Base-by-base conservation (phyloP, 148 eudicot genomes). In the Heliamphora exappendiculata region DNA sequence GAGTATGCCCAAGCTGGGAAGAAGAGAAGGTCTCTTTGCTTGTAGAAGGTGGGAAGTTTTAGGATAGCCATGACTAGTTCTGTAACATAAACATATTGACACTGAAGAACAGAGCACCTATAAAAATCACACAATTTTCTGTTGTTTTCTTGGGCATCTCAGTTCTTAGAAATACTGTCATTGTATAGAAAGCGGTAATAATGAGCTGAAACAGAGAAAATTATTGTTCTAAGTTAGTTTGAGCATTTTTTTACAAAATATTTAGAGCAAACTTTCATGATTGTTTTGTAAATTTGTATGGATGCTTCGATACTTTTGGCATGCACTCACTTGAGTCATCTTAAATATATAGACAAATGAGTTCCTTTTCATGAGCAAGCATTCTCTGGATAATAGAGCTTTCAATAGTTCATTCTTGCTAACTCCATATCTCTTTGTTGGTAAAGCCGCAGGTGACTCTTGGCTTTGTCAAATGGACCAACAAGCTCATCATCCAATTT, bases 1-100 rank as follows among this genome's bases (percentile, higher is more conserved):
- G 86, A 13, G 70, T 80, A 88, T 37, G 87, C 89, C 91, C 89
- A 88, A 28, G 89, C 82, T 45, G 91, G 91, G 53, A 75, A 88
- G 50, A 88, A 86, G 22, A 78, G 84, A 75, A 85, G 72, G 72
- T 88, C 89, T 74, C 91, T 82, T 67, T 88, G 91, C 74, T 88
- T 88, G 75, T 78, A 88, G 72, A 88, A 85, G 66, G 84, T 86
- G 2, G 91, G 91, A 44, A 86, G 89, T 81, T 81, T 86, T 77
- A 75, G 33, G 31, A 86, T 80, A n/a, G 87, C 78, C 78, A 88
- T 39, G 73, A 88, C 67, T 47, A 86, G 54, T 86, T 89, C 53
- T 86, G 84, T 83, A 88, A 86, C 63, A 88, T 68, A 54, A 84
- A 74, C 29, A 78, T 76, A 26, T 81, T 58, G 54, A 81, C 81